phyloP scores from a whole-genome alignment of 2,329 filamentous ascomycete species.

The Neobulgaria alba region DNA sequence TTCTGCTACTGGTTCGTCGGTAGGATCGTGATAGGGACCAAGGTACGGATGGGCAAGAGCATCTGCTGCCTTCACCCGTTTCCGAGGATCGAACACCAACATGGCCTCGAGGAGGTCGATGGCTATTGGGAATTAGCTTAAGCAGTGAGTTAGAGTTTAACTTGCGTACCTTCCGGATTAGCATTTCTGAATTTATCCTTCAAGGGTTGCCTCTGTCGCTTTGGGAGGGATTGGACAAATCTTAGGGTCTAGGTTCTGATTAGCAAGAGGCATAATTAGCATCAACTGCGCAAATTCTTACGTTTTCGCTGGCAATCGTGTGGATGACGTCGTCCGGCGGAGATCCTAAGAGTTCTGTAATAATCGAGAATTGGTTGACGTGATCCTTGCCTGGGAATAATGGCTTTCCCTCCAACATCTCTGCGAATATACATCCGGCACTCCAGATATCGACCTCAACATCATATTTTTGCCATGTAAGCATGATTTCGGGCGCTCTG shows the following conservation, averaged over 20 bases:
- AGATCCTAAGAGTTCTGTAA: conserved; percentile 92
- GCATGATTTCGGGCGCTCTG: conserved; percentile 97
- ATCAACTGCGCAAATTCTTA: conserved; percentile 36
- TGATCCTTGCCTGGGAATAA: conserved; percentile 98
- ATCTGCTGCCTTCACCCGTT: conserved; percentile 78
- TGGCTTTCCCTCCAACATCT: conserved; percentile 98
- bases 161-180: conserved; percentile 61
- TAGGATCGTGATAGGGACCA: conserved; percentile 92
- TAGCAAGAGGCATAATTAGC: conserved; percentile 18
- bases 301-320: conserved; percentile 97
- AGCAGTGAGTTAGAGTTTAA: not conserved
- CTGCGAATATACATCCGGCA: conserved; percentile 95
- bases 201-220: conserved; percentile 83
- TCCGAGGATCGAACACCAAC: conserved; percentile 98
- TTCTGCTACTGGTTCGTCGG: conserved; percentile 88
- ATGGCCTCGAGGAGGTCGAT: conserved; percentile 92
- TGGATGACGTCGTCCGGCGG: conserved; percentile 98
- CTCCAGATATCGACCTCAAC: conserved; percentile 99
- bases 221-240: conserved; percentile 95
- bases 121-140: conserved; percentile 42
- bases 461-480: conserved; percentile 99
- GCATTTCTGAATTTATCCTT: conserved; percentile 91
- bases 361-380: conserved; percentile 99
- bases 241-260: conserved; percentile 62
- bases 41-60: conserved; percentile 90